phyloP scores from a whole-genome alignment of 176 grass and related monocot species.

The Tillandsia leiboldiana region DNA sequence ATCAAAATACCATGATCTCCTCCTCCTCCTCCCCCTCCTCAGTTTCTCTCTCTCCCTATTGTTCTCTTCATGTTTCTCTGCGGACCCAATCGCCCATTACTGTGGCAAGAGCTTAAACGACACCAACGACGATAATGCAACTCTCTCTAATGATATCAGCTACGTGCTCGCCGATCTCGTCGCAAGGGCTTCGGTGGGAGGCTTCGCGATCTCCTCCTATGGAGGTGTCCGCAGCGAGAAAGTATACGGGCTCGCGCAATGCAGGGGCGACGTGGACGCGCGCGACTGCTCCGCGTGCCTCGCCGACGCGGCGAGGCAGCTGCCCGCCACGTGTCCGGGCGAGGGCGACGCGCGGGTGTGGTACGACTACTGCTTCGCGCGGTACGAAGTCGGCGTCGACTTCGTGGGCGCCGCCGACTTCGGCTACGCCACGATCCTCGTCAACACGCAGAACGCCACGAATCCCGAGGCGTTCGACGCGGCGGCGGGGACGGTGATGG shows the following conservation, averaged over 20 bases:
- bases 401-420: slow-evolving; percentile 42
- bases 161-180: slow-evolving; percentile 37
- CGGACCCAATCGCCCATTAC: slow-evolving; percentile 38
- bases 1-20: slow-evolving; percentile 11
- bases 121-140: slow-evolving; percentile 25
- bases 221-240: slow-evolving; percentile 12
- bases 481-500: slow-evolving; percentile 28
- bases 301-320: slow-evolving; percentile 4
- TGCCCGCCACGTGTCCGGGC: slow-evolving; percentile 10
- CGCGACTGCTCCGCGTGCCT: slow-evolving; percentile 46
- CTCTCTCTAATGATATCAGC: slow-evolving; percentile 12
- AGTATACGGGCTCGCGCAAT: slow-evolving; percentile 67
- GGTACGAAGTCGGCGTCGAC: slow-evolving; percentile 34
- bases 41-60: slow-evolving; percentile 12
- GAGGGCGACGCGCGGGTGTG: slow-evolving; percentile 6
- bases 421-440: slow-evolving; percentile 23
- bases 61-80: slow-evolving; percentile 8
- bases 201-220: slow-evolving; percentile 33
- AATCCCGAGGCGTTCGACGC: slow-evolving; percentile 35
- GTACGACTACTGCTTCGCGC: slow-evolving; percentile 69
- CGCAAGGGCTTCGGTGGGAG: slow-evolving; percentile 22
- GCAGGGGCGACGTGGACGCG: slow-evolving; percentile 50
- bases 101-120: slow-evolving; percentile 32
- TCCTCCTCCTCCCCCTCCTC: slow-evolving; percentile 1
- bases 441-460: slow-evolving; percentile 34